Percentiles rank a stretch among this genome's conserved stretches.
Conservation (phyloP, 441 rosid genomes). For the Gossypium trilobum region DNA sequence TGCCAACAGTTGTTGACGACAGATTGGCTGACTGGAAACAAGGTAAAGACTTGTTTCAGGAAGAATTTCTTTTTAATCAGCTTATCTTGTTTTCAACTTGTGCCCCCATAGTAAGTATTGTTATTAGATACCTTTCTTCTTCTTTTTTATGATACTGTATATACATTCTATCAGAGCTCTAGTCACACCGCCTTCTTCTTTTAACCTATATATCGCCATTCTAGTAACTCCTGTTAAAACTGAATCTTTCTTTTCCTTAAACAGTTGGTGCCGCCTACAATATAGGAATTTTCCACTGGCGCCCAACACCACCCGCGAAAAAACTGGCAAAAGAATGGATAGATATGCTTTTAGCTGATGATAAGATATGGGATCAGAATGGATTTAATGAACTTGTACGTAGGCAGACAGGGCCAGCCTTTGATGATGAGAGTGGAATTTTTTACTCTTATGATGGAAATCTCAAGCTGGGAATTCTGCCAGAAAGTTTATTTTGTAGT, state of each 20-base stretch:
- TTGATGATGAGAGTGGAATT: conserved; percentile 68
- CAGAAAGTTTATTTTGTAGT: conserved; percentile 90
- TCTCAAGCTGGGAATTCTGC: conserved; percentile 87
- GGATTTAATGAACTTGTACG: conserved; percentile 83
- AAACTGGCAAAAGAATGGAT: conserved; percentile 90
- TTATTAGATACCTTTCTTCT: not conserved
- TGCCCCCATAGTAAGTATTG: not conserved
- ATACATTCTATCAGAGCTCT: not conserved
- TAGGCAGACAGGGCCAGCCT: conserved; percentile 83
- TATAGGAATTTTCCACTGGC: conserved; percentile 95
- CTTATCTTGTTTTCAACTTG: not conserved
- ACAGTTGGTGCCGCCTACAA: conserved; percentile 88
- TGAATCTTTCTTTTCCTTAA: conserved; percentile 20
- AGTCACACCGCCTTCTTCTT: not conserved
- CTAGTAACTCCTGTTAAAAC: not conserved
- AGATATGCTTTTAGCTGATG: conserved; percentile 76
- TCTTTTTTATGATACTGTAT: not conserved
- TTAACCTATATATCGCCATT: not conserved
- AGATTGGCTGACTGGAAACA: conserved; percentile 92
- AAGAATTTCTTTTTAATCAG: not conserved
- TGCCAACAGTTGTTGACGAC: conserved; percentile 89
- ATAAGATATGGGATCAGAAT: conserved; percentile 96
- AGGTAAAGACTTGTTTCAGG: conserved; percentile 39
- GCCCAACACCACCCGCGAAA: conserved; percentile 76
- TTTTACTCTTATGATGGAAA: conserved; percentile 86